Evolutionary conservation across 805 yeast genomes (phyloP).

Genomic region (Monosporozyma servazzii): DNA sequence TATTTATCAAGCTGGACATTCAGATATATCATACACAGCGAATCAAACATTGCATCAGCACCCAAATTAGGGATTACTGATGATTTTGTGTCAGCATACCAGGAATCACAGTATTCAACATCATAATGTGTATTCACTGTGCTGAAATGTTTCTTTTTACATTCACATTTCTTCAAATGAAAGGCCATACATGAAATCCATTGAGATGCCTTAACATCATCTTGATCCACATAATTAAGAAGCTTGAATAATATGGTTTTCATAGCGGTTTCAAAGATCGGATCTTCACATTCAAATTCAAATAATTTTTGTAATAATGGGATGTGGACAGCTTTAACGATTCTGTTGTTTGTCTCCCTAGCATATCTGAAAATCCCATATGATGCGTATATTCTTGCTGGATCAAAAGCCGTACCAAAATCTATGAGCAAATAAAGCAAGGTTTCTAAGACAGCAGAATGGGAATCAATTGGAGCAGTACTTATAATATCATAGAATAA

Average conservation of each 20-base stretch:
- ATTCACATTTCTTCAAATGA: constrained; percentile 1
- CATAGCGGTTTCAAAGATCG: constrained; percentile 26
- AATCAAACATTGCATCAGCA: neutral
- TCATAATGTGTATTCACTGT: neutral
- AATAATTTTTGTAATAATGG: constrained; percentile 30
- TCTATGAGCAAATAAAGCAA: constrained; percentile 41
- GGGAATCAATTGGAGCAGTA: neutral
- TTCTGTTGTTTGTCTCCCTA: constrained; percentile 10
- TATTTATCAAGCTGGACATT: neutral
- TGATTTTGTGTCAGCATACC: neutral
- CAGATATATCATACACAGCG: neutral
- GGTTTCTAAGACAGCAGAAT: constrained; percentile 19
- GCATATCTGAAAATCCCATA: constrained; percentile 53
- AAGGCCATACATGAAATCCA: neutral
- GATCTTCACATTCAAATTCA: constrained; percentile 40
- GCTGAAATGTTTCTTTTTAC: neutral
- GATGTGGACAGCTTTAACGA: constrained; percentile 24
- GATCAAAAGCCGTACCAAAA: constrained; percentile 50
- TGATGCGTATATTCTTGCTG: constrained; percentile 54
- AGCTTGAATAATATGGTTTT: neutral
- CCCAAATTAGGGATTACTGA: neutral
- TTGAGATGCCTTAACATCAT: neutral
- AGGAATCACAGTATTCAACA: neutral
- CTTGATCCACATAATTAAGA: neutral
- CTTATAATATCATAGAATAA: constrained; percentile 32